Evolutionary conservation across 768 basidiomycete genomes (phyloP).

Genomic region (Tremella mesenterica): DNA sequence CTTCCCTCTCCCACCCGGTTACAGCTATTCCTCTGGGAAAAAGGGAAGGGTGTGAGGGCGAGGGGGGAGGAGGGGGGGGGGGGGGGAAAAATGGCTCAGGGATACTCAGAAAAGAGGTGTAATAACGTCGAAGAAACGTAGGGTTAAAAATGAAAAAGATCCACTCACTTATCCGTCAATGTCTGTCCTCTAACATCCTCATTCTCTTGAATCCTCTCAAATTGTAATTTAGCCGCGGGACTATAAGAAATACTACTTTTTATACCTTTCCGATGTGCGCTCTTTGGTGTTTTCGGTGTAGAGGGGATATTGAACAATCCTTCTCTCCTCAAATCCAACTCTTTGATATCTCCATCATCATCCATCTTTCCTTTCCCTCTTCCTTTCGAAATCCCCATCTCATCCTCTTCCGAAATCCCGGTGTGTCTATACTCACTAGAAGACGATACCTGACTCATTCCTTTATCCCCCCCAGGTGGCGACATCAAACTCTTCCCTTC

Average conservation of each 20-base stretch:
- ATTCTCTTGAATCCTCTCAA: not conserved
- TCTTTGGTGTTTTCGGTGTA: slow-evolving; percentile 8
- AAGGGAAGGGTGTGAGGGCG: too few relatives aligned
- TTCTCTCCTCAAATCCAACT: too few relatives aligned
- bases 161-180: slow-evolving; percentile 29
- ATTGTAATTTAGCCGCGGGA: slow-evolving; percentile 6
- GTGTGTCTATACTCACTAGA: not conserved
- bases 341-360: too few relatives aligned
- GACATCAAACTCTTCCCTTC: too few relatives aligned
- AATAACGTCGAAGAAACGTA: too few relatives aligned
- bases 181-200: slow-evolving; percentile 11
- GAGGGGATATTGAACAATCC: not conserved
- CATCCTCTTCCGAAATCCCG: not conserved
- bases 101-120: too few relatives aligned
- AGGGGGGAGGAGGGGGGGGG: not conserved
- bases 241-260: slow-evolving; percentile 31
- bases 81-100: not conserved
- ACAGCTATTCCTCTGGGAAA: too few relatives aligned
- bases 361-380: not conserved
- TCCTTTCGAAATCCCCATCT: too few relatives aligned
- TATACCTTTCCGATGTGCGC: slow-evolving; percentile 2
- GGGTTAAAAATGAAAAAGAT: not conserved
- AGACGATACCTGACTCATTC: too few relatives aligned
- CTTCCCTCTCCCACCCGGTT: too few relatives aligned
- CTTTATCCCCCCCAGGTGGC: too few relatives aligned